phyloP scores from a whole-genome alignment of 306 rosid genomes.

The Abrus pulchellus region DNA sequence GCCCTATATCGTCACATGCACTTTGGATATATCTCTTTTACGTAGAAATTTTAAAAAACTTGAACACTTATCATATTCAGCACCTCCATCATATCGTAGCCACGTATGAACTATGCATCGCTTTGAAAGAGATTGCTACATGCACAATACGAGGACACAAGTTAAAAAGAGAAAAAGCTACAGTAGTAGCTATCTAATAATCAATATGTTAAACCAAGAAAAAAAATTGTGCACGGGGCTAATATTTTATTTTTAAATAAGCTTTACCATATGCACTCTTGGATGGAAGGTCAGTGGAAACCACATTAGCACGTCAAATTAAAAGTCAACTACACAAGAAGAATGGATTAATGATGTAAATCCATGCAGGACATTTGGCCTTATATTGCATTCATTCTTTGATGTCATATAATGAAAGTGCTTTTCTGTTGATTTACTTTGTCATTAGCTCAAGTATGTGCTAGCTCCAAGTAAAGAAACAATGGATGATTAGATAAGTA shows the following conservation, averaged over 20 bases:
- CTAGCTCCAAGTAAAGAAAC: conserved; percentile 32
- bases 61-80: neutral
- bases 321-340: conserved; percentile 40
- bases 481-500: conserved; percentile 35
- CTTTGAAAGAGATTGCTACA: conserved; percentile 20
- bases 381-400: conserved; percentile 2
- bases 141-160: conserved; percentile 12
- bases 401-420: conserved; percentile 30
- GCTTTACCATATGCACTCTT: neutral
- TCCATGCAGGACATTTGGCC: conserved; percentile 29
- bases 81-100: conserved; percentile 4
- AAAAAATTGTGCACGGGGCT: neutral
- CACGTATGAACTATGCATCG: conserved; percentile 33
- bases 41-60: neutral
- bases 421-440: neutral
- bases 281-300: conserved; percentile 39
- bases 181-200: neutral
- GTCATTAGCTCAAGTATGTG: neutral
- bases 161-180: conserved; percentile 1
- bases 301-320: conserved; percentile 34
- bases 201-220: neutral
- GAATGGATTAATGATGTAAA: neutral
- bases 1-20: conserved; percentile 17
- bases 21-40: conserved; percentile 15
- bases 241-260: neutral